A percentile compares a stretch with the other conserved stretches of the same genome.
phyloP scores from a whole-genome alignment of 192 early-diverging fungal genomes.

The Backusella tarrabulga region DNA sequence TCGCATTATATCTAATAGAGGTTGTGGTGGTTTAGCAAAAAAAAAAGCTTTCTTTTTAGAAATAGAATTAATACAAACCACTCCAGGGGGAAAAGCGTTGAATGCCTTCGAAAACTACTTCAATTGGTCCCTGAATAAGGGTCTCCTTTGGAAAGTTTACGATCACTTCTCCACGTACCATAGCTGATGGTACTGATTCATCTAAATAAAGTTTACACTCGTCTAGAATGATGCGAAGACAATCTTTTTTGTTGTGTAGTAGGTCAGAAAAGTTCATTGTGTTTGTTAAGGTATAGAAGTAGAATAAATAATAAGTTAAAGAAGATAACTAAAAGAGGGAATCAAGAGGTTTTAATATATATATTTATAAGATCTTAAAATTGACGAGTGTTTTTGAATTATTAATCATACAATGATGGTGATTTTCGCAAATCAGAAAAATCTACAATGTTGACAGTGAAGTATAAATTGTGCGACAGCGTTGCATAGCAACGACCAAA shows the following conservation, averaged over 20 bases:
- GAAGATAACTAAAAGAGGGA: background rate
- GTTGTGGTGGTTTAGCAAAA: background rate
- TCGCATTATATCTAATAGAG: conserved; percentile 16
- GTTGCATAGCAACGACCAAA: background rate
- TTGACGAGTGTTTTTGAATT: background rate
- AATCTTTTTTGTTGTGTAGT: conserved; percentile 2
- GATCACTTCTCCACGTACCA: conserved; percentile 32
- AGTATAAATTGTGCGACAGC: background rate
- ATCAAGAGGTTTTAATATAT: background rate
- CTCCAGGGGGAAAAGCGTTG: conserved; percentile 18
- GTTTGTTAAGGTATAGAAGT: background rate
- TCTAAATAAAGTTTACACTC: conserved; percentile 24
- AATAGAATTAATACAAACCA: background rate
- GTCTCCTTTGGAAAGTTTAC: conserved; percentile 18
- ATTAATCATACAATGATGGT: background rate
- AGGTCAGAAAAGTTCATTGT: background rate
- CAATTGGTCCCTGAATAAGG: conserved; percentile 23
- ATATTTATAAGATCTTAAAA: background rate
- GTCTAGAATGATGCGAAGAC: conserved; percentile 15
- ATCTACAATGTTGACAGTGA: background rate
- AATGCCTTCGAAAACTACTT: conserved; percentile 26
- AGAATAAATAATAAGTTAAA: background rate
- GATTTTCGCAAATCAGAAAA: background rate
- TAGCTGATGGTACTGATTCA: conserved; percentile 18
- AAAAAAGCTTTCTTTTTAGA: background rate